These are phyloP conservation scores for Curvularia spicifera DNA, from an alignment of 2,329 filamentous ascomycete genomes.

Conservation along the genomic window DNA sequence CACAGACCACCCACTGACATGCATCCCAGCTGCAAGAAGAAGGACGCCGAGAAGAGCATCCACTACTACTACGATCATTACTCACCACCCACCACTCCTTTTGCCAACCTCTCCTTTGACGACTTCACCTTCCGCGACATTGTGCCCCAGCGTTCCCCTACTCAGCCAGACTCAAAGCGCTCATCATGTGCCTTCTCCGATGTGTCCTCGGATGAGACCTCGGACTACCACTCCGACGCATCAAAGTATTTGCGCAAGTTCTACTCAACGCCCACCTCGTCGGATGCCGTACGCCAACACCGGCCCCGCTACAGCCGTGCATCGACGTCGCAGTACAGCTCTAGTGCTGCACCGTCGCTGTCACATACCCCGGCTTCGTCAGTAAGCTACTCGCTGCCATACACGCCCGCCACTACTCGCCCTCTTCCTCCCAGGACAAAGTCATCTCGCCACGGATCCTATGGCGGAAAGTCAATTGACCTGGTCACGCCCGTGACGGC, in stretches of 20 bases:
- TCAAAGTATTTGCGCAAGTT: conserved; percentile 53
- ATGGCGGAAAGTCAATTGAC: conserved; percentile 52
- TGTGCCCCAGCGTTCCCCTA: conserved; percentile 56
- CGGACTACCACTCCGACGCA: conserved; percentile 44
- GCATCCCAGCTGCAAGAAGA: conserved; percentile 53
- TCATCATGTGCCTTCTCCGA: conserved; percentile 54
- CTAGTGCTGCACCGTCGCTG: conserved; percentile 53
- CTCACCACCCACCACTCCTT: conserved; percentile 49
- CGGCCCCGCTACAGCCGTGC: conserved; percentile 47
- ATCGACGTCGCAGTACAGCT: conserved; percentile 45
- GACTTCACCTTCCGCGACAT: conserved; percentile 53
- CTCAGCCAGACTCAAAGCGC: conserved; percentile 47
- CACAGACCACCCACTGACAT: conserved; percentile 22
- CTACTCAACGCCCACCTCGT: conserved; percentile 34
- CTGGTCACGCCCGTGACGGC: conserved; percentile 53
- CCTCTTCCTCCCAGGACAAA: conserved; percentile 51
- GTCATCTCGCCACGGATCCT: conserved; percentile 47
- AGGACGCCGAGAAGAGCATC: conserved; percentile 52
- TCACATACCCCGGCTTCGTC: conserved; percentile 56
- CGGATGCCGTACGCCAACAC: conserved; percentile 33
- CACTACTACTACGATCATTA: conserved; percentile 38
- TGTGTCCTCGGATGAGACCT: conserved; percentile 48
- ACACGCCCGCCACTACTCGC: conserved; percentile 46
- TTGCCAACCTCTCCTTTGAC: conserved; percentile 47
- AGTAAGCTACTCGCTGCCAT: conserved; percentile 54